Evolutionary conservation across 306 rosid genomes (phyloP).

Genomic region (Ammopiptanthus mongolicus): DNA sequence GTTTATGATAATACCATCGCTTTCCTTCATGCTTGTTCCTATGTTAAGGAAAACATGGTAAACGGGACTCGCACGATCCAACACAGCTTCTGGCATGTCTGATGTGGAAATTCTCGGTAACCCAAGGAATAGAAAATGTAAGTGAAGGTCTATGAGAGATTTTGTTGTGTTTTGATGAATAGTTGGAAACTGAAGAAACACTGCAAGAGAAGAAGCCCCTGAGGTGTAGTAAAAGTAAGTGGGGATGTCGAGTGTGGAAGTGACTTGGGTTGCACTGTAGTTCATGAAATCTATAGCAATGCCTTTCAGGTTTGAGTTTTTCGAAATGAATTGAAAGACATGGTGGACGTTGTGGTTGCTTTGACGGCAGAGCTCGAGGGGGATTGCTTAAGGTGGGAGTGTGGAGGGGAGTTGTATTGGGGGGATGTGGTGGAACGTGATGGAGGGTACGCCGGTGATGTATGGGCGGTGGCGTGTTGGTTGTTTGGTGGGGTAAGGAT

Average conservation of each 20-base stretch:
- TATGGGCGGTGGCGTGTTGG: slow-evolving; percentile 10
- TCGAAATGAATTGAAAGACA: background rate
- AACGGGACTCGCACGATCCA: background rate
- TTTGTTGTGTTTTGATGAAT: slow-evolving; percentile 14
- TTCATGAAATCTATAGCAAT: slow-evolving; percentile 40
- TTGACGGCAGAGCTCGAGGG: background rate
- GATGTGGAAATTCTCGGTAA: background rate
- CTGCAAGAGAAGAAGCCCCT: background rate
- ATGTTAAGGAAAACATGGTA: background rate
- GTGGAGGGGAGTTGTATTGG: background rate
- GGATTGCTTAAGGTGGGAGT: background rate
- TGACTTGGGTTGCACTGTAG: background rate
- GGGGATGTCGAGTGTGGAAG: slow-evolving; percentile 21
- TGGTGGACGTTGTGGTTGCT: background rate
- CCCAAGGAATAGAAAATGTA: slow-evolving; percentile 25
- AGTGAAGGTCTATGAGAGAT: slow-evolving; percentile 26
- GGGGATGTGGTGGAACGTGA: slow-evolving; percentile 25
- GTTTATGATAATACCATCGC: slow-evolving; percentile 3
- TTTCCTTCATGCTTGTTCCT: background rate
- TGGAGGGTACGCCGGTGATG: slow-evolving; percentile 12
- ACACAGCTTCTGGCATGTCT: background rate
- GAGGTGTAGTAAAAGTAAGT: slow-evolving; percentile 36
- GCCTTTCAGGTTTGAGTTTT: slow-evolving; percentile 9
- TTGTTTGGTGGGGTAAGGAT: slow-evolving; percentile 31
- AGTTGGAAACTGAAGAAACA: background rate